Conservation (phyloP, 2,329 filamentous ascomycete species). For the Apiospora saccharicola region DNA sequence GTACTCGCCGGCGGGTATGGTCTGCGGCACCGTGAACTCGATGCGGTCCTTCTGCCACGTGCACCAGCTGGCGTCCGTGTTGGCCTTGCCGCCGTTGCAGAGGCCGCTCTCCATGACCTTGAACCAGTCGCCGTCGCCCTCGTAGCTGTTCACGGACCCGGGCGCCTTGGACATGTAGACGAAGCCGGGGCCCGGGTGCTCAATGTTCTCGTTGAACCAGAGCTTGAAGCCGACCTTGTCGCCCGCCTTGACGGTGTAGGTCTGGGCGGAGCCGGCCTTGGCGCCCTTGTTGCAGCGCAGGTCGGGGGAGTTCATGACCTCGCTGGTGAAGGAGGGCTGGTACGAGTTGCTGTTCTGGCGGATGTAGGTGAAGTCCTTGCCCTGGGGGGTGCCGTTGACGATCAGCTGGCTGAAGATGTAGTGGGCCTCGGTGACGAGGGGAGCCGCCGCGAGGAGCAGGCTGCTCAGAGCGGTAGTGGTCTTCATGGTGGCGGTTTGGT, state of each 20-base stretch:
- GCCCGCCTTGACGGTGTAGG: constrained; percentile 55
- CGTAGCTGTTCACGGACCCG: constrained; percentile 13
- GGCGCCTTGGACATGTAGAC: constrained; percentile 52
- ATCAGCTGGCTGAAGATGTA: constrained; percentile 28
- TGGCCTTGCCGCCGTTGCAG: constrained; percentile 31
- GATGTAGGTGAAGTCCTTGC: constrained; percentile 55
- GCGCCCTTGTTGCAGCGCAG: constrained; percentile 54
- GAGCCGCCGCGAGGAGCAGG: constrained; percentile 16
- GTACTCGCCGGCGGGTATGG: constrained; percentile 48
- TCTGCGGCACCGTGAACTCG: constrained; percentile 44
- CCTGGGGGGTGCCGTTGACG: constrained; percentile 49
- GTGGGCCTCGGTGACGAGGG: constrained; percentile 20
- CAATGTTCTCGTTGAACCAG: constrained; percentile 56
- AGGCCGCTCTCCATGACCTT: constrained; percentile 41
- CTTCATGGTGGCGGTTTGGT: constrained; percentile 23
- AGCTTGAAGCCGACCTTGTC: constrained; percentile 59
- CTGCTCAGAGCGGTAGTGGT: background rate
- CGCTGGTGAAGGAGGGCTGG: constrained; percentile 45
- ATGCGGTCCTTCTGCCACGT: constrained; percentile 30
- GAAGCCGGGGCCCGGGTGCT: constrained; percentile 52
- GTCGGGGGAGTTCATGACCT: constrained; percentile 46
- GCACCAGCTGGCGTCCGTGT: constrained; percentile 31
- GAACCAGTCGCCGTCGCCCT: constrained; percentile 39
- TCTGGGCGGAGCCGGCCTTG: constrained; percentile 46
- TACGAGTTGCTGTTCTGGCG: constrained; percentile 51